Conservation (phyloP, 2,329 filamentous ascomycete genomes). For the Triangularia verruculosa region DNA sequence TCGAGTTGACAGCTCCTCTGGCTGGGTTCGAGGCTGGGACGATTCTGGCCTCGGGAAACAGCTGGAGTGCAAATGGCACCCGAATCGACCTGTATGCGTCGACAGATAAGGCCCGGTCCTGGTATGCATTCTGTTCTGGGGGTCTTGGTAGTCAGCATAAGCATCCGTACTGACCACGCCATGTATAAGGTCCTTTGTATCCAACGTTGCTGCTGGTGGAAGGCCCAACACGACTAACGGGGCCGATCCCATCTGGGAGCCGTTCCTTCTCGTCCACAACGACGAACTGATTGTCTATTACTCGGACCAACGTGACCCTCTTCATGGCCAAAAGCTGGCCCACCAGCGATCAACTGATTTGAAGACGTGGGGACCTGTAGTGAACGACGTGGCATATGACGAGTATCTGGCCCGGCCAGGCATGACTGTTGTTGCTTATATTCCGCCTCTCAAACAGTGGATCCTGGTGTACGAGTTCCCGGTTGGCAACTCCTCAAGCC, state of each 20-base stretch:
- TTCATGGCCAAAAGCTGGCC: conserved; percentile 65
- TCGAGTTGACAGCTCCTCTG: conserved; percentile 55
- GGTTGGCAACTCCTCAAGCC: conserved; percentile 29
- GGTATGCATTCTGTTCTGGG: conserved; percentile 40
- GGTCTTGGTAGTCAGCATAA: background rate
- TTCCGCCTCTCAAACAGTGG: conserved; percentile 25
- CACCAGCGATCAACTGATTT: conserved; percentile 62
- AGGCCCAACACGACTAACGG: conserved; percentile 61
- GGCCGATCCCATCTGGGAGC: conserved; percentile 68
- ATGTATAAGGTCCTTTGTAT: conserved; percentile 48
- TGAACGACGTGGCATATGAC: conserved; percentile 62
- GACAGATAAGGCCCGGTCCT: conserved; percentile 56
- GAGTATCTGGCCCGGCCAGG: conserved; percentile 63
- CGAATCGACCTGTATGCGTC: conserved; percentile 68
- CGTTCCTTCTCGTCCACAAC: conserved; percentile 59
- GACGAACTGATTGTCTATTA: conserved; percentile 64
- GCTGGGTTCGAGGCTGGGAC: conserved; percentile 60
- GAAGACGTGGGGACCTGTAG: conserved; percentile 54
- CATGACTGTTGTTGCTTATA: conserved; percentile 52
- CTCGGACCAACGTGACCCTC: conserved; percentile 65
- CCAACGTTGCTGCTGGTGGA: conserved; percentile 60
- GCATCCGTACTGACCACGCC: background rate
- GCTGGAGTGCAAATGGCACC: conserved; percentile 59
- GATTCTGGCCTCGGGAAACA: conserved; percentile 58
- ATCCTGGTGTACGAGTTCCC: conserved; percentile 35